phyloP scores from a whole-genome alignment of 306 rosid genomes.

The Vigna mungo region DNA sequence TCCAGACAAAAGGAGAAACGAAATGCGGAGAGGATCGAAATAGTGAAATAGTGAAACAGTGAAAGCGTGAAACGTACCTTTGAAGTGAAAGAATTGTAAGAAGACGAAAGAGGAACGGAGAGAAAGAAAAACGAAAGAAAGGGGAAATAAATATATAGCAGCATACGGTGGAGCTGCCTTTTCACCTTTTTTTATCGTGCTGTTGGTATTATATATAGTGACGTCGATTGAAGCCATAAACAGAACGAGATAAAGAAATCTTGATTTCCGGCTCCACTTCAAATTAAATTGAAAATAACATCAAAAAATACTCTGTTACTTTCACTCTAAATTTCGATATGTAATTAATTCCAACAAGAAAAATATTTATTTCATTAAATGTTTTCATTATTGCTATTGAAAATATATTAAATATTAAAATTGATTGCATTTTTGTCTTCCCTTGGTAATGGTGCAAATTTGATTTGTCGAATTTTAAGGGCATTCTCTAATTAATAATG shows the following conservation, averaged over 20 bases:
- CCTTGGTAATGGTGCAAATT: too few species aligned
- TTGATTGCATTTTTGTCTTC: too few species aligned
- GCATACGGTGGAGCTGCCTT: neutral
- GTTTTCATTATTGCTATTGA: too few species aligned
- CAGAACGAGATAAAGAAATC: neutral
- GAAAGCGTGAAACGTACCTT: constrained; percentile 7
- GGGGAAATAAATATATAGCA: neutral
- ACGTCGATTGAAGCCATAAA: neutral
- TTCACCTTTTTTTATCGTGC: neutral
- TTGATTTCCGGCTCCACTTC: constrained; percentile 46
- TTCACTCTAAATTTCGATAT: too few species aligned
- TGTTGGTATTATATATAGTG: neutral
- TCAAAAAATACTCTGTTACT: neutral
- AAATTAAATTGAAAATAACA: neutral
- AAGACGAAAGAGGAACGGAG: constrained; percentile 11
- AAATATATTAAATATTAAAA: too few species aligned
- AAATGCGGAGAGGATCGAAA: neutral
- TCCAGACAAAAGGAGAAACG: neutral
- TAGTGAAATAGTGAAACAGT: too few species aligned
- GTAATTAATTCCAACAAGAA: too few species aligned
- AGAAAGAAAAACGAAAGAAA: neutral
- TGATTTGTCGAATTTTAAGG: too few species aligned
- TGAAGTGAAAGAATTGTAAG: constrained; percentile 7
- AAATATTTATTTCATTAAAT: too few species aligned
- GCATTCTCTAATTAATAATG: too few species aligned